Conservation (phyloP, 306 rosid species). For the Cucumis cinereus region DNA sequence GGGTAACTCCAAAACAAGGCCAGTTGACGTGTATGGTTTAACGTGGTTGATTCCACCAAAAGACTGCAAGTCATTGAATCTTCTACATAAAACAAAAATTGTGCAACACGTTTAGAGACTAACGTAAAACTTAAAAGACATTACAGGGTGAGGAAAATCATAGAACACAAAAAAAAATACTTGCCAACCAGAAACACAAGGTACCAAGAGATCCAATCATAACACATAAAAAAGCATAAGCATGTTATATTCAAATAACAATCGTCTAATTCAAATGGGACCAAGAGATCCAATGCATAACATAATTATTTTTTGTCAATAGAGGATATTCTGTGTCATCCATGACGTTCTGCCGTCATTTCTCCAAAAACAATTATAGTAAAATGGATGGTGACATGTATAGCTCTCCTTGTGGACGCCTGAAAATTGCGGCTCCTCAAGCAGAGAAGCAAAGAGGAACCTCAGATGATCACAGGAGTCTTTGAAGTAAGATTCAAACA, state of each 20-base stretch:
- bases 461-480: not conserved
- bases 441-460: not conserved
- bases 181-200: not conserved
- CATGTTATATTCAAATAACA: not conserved
- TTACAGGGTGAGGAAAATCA: not conserved
- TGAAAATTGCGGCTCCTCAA: not conserved
- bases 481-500: not conserved
- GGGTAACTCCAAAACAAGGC: constrained; percentile 17
- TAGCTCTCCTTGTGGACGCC: not conserved
- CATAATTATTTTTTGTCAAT: not conserved
- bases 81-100: constrained; percentile 21
- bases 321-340: not conserved
- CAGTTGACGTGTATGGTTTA: constrained; percentile 12
- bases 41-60: constrained; percentile 16
- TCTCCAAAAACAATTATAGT: not conserved
- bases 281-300: not conserved
- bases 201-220: not conserved
- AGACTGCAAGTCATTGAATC: constrained; percentile 24
- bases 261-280: not conserved
- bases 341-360: not conserved
- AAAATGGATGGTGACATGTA: not conserved
- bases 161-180: not conserved
- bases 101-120: not conserved
- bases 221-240: not conserved
- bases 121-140: not conserved